These are phyloP conservation scores for Rutstroemia sp. DNA, from an alignment of 2,329 filamentous ascomycete species.

Conservation along the genomic window DNA sequence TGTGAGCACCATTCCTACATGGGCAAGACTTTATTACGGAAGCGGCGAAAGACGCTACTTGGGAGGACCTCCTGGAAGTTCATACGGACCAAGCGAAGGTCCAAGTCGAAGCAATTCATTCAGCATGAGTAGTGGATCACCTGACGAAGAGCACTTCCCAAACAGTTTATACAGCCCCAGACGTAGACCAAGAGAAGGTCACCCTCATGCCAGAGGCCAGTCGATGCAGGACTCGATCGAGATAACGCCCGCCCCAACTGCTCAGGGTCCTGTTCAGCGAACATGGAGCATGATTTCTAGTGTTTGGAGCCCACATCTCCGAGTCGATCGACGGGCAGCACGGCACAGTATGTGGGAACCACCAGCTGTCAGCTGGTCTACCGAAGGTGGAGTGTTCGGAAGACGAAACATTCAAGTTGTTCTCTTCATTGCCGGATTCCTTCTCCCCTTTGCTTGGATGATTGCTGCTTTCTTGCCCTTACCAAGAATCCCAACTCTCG, in stretches of 20 bases:
- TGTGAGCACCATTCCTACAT: conserved; percentile 36
- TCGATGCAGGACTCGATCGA: conserved; percentile 36
- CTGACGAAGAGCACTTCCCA: conserved; percentile 42
- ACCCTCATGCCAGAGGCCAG: conserved; percentile 22
- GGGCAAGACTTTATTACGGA: conserved; percentile 60
- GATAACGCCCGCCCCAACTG: conserved; percentile 31
- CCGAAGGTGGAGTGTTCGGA: conserved; percentile 52
- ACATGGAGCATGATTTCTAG: conserved; percentile 50
- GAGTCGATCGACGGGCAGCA: conserved; percentile 52
- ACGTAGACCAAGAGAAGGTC: conserved; percentile 36
- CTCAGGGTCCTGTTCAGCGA: conserved; percentile 18
- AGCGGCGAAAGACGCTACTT: conserved; percentile 53
- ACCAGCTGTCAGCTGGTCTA: conserved; percentile 59
- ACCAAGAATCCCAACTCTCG: conserved; percentile 46
- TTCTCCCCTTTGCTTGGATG: conserved; percentile 78
- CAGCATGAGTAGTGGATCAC: conserved; percentile 37
- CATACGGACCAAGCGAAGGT: conserved; percentile 15
- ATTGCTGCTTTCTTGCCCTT: conserved; percentile 68
- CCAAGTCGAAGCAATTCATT: conserved; percentile 41
- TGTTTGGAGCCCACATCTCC: conserved; percentile 69
- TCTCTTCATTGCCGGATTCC: conserved; percentile 68
- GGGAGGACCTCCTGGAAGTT: conserved; percentile 26
- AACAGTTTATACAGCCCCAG: conserved; percentile 39
- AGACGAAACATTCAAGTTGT: conserved; percentile 67
- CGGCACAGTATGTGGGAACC: conserved; percentile 62